These are phyloP conservation scores for Hericium alpestre DNA, from an alignment of 768 basidiomycete species.

Conservation along the genomic window DNA sequence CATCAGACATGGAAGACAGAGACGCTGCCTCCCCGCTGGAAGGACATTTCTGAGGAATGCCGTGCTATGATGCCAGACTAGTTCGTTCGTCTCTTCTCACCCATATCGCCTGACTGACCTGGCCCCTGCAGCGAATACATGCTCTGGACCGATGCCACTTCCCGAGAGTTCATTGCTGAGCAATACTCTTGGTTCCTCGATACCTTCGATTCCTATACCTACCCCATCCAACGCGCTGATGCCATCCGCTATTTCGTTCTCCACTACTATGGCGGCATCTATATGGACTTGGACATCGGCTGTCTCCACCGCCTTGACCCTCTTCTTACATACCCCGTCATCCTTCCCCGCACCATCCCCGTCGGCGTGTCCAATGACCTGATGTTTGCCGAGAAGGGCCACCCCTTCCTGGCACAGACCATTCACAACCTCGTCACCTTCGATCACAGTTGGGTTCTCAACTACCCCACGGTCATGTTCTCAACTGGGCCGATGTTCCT, in stretches of 20 bases:
- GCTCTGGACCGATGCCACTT: conserved; percentile 91
- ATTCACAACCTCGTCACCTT: conserved; percentile 87
- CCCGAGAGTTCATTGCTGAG: conserved; percentile 80
- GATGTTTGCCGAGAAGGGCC: conserved; percentile 78
- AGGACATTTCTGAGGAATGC: conserved; percentile 70
- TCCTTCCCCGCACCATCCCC: conserved; percentile 91
- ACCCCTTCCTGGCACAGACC: conserved; percentile 86
- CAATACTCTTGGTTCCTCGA: conserved; percentile 89
- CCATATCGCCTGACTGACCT: conserved; percentile 6
- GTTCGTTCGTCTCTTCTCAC: conserved; percentile 38
- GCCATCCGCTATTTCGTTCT: conserved; percentile 97
- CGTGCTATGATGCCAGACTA: conserved; percentile 92
- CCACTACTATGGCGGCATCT: conserved; percentile 89
- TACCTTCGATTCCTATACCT: conserved; percentile 86
- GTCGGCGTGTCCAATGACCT: conserved; percentile 97
- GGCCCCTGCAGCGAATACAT: conserved; percentile 69
- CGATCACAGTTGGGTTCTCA: conserved; percentile 88
- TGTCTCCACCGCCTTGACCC: conserved; percentile 82
- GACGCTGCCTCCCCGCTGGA: conserved; percentile 74
- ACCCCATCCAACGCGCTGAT: conserved; percentile 91
- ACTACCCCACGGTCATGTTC: conserved; percentile 99
- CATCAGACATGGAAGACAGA: conserved; percentile 99
- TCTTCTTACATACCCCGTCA: conserved; percentile 74
- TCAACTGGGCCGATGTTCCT: conserved; percentile 99
- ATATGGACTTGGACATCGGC: conserved; percentile 94